Percentiles rank a stretch among this genome's conserved stretches.
Evolutionary conservation across 106 monocot genomes (phyloP).

Genomic region (Platanthera guangdongensis): DNA sequence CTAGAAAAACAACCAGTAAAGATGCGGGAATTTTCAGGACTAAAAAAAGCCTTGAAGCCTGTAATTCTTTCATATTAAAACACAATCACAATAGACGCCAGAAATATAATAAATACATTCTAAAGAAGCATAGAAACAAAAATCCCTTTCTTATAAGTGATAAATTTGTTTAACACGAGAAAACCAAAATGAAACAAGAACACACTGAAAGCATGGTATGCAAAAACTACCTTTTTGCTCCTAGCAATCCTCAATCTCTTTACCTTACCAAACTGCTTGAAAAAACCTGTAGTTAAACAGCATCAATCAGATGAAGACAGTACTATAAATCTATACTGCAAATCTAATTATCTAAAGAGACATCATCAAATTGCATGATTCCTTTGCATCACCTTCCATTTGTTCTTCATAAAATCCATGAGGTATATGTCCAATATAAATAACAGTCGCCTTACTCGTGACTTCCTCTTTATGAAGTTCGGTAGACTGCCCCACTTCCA

Average conservation of each 20-base stretch:
- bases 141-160: not conserved
- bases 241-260: conserved; percentile 77
- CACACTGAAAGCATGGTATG: not conserved
- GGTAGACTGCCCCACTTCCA: conserved; percentile 45
- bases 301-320: not conserved
- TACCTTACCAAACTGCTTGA: conserved; percentile 77
- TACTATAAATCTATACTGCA: not conserved
- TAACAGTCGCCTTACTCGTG: conserved; percentile 37
- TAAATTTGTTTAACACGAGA: not conserved
- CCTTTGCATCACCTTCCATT: conserved; percentile 62
- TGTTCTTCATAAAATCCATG: conserved; percentile 97
- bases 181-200: not conserved
- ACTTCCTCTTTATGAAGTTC: conserved; percentile 25
- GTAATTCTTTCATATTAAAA: too few relatives aligned
- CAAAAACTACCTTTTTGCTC: conserved; percentile 55
- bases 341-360: not conserved
- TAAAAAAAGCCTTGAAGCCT: too few relatives aligned
- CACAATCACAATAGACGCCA: too few relatives aligned
- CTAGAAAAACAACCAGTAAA: too few relatives aligned
- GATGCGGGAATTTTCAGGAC: too few relatives aligned
- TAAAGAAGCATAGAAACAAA: not conserved
- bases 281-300: conserved; percentile 54
- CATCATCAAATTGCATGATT: not conserved
- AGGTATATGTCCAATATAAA: conserved; percentile 91
- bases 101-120: not conserved